These are phyloP conservation scores for Phytophthora palmivora DNA, from an alignment of 352 stramenopile species.

Conservation along the genomic window DNA sequence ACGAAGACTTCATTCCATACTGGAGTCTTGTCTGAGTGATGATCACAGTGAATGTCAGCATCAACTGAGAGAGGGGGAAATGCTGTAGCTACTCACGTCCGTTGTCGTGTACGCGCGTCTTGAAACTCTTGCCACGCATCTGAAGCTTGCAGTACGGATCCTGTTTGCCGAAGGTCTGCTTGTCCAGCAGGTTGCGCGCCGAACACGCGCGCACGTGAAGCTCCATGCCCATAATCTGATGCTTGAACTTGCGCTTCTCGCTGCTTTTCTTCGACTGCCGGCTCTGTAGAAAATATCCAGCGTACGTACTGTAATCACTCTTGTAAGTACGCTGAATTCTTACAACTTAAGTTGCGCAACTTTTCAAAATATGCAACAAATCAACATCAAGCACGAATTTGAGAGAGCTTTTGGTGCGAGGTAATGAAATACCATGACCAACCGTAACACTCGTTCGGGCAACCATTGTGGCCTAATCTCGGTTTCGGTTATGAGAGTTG, in stretches of 20 bases:
- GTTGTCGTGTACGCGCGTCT: conserved; percentile 87
- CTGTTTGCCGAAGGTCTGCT: conserved; percentile 88
- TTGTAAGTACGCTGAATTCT: too few relatives aligned
- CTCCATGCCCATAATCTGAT: conserved; percentile 50
- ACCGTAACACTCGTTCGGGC: too few relatives aligned
- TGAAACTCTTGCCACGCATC: conserved; percentile 67
- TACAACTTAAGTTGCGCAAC: too few relatives aligned
- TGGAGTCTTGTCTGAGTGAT: conserved; percentile 61
- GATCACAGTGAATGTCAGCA: neutral
- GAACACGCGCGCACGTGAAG: conserved; percentile 83
- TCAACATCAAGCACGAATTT: too few relatives aligned
- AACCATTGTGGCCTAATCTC: too few relatives aligned
- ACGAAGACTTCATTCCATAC: conserved; percentile 88
- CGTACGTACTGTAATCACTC: too few relatives aligned
- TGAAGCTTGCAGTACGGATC: conserved; percentile 84
- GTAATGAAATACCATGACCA: too few relatives aligned
- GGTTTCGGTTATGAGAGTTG: too few relatives aligned
- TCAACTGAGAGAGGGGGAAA: neutral
- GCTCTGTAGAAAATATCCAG: neutral
- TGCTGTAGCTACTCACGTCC: conserved; percentile 49
- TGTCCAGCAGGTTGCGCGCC: conserved; percentile 82
- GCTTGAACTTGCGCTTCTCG: neutral
- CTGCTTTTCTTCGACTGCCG: conserved; percentile 12
- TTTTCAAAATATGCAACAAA: too few relatives aligned
- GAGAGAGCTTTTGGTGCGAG: too few relatives aligned